Evolutionary conservation across 208 protist genomes (phyloP).

Genomic region (Vickermania ingenoplastis): DNA sequence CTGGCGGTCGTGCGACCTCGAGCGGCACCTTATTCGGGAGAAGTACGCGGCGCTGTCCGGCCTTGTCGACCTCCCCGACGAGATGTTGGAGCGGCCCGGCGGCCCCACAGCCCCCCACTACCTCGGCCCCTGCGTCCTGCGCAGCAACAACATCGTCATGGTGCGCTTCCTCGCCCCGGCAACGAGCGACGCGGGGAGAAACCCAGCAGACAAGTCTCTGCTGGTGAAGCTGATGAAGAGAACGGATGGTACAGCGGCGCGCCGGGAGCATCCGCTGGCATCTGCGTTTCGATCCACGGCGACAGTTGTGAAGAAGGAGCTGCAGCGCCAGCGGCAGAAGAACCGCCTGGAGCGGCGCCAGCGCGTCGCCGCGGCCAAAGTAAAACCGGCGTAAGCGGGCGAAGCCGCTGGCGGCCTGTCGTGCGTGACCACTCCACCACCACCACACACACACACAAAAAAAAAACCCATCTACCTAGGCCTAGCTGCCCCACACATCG

Average conservation of each 20-base stretch:
- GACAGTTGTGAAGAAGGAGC: conserved; percentile 28
- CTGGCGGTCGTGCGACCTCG: conserved; percentile 49
- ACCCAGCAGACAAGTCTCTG: too few relatives aligned
- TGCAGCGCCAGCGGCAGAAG: conserved; percentile 39
- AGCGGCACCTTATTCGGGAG: conserved; percentile 21
- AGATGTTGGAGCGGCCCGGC: conserved; percentile 20
- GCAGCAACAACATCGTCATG: conserved; percentile 68
- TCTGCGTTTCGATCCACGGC: conserved; percentile 30
- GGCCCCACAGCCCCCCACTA: conserved; percentile 39
- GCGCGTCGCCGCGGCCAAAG: conserved; percentile 30
- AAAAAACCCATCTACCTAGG: too few relatives aligned
- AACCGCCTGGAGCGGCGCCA: conserved; percentile 44
- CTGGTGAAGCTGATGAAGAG: background rate
- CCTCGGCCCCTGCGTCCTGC: conserved; percentile 53
- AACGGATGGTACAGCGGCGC: background rate
- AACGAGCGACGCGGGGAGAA: background rate
- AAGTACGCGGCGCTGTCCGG: conserved; percentile 9
- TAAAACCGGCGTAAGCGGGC: conserved; percentile 6
- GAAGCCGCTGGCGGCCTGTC: background rate
- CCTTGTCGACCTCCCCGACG: background rate
- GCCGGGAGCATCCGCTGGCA: conserved; percentile 5
- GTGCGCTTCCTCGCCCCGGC: conserved; percentile 27
- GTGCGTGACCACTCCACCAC: background rate
- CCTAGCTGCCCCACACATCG: too few relatives aligned
- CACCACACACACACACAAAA: too few relatives aligned